These are phyloP conservation scores for Diutina neorugosa DNA, from an alignment of 1,139 yeast species.

Conservation along the genomic window DNA sequence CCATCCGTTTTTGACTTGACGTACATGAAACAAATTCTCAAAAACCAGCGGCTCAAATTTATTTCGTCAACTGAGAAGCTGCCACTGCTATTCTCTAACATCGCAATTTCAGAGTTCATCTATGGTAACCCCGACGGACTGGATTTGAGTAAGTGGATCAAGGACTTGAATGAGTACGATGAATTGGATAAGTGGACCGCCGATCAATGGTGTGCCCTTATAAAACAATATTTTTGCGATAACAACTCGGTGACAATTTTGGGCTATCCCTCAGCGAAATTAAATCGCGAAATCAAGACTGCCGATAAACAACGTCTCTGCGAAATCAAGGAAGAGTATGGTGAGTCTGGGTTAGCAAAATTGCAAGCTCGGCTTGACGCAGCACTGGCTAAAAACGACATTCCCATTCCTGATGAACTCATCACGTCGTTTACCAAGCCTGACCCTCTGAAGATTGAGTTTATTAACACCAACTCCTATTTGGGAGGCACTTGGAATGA, in stretches of 20 bases:
- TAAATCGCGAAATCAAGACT: slow-evolving; percentile 41
- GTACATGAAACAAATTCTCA: slow-evolving; percentile 56
- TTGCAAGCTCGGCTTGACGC: slow-evolving; percentile 37
- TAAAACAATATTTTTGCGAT: slow-evolving; percentile 42
- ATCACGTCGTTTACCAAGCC: slow-evolving; percentile 54
- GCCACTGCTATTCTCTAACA: slow-evolving; percentile 46
- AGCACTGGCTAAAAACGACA: slow-evolving; percentile 62
- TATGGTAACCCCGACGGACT: slow-evolving; percentile 60
- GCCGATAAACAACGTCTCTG: slow-evolving; percentile 38
- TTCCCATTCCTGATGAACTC: slow-evolving; percentile 60
- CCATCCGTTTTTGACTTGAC: slow-evolving; percentile 44
- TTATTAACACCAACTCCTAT: slow-evolving; percentile 59
- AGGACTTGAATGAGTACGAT: slow-evolving; percentile 50
- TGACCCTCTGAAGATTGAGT: slow-evolving; percentile 62
- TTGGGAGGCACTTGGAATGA: slow-evolving; percentile 24
- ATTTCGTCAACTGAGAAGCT: slow-evolving; percentile 57
- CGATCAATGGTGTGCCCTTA: slow-evolving; percentile 54
- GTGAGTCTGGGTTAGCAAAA: slow-evolving; percentile 46
- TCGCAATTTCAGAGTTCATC: slow-evolving; percentile 67
- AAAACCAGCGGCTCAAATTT: slow-evolving; percentile 51
- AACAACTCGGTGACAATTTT: slow-evolving; percentile 64
- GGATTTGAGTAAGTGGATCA: slow-evolving; percentile 42
- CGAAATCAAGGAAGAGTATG: slow-evolving; percentile 40
- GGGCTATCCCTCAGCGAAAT: slow-evolving; percentile 59
- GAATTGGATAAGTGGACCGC: slow-evolving; percentile 46